Evolutionary conservation across 2,329 filamentous ascomycete genomes (phyloP).

Genomic region (Colletotrichum sp.): DNA sequence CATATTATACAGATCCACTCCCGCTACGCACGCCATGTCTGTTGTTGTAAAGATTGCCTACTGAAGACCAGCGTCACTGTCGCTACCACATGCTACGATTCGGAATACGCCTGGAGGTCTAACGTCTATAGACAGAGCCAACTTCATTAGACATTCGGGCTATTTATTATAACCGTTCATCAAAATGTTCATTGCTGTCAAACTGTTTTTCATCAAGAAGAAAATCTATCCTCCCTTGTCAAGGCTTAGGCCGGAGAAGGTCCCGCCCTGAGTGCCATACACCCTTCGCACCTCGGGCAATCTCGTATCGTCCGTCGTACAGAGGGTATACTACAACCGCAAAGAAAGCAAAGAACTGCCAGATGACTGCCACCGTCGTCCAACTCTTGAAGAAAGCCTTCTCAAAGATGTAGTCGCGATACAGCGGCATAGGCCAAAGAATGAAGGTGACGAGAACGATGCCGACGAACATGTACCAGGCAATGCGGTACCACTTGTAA

Average conservation of each 20-base stretch:
- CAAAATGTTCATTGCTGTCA: background rate
- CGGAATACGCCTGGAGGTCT: background rate
- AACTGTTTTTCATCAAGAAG: background rate
- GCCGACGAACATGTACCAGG: background rate
- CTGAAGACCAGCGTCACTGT: background rate
- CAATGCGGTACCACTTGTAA: background rate
- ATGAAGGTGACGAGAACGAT: background rate
- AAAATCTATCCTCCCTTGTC: background rate
- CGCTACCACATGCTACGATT: background rate
- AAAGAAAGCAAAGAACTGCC: constrained; percentile 29
- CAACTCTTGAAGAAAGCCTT: constrained; percentile 54
- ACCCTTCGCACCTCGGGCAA: background rate
- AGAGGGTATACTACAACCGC: background rate
- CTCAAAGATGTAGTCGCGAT: constrained; percentile 54
- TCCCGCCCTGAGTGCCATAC: background rate
- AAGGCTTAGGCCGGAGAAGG: background rate
- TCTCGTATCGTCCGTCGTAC: background rate
- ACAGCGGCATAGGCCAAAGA: constrained; percentile 60
- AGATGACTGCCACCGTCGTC: constrained; percentile 55
- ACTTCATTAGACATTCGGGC: background rate
- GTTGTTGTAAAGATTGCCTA: background rate
- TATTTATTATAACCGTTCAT: background rate
- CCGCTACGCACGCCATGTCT: background rate
- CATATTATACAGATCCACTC: background rate
- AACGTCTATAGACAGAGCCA: background rate